Conservation (phyloP, 2,329 filamentous ascomycete species). For the Nemania bipapillata region DNA sequence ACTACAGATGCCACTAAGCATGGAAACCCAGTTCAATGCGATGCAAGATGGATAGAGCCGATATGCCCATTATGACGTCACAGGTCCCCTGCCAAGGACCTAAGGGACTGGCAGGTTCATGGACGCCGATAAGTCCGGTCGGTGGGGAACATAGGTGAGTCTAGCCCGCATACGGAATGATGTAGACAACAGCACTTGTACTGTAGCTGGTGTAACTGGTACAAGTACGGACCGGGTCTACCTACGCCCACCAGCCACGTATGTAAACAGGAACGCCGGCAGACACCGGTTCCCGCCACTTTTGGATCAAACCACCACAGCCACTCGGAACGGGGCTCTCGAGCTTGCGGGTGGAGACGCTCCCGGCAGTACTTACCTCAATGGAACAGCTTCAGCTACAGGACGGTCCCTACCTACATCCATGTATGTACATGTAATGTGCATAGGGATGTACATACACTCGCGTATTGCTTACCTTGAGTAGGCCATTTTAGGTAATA, state of each 20-base stretch:
- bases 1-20: slow-evolving; percentile 27
- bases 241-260: slow-evolving; percentile 8
- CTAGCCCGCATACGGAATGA: neutral
- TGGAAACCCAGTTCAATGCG: slow-evolving; percentile 19
- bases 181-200: too few species aligned
- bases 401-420: neutral
- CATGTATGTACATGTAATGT: neutral
- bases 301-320: neutral
- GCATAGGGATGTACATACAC: too few species aligned
- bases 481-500: neutral
- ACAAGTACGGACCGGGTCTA: neutral
- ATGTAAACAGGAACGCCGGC: slow-evolving; percentile 1
- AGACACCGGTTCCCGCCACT: slow-evolving; percentile 2
- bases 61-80: slow-evolving; percentile 35
- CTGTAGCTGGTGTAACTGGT: too few species aligned
- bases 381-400: neutral
- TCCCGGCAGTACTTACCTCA: neutral
- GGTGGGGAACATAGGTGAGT: slow-evolving; percentile 2
- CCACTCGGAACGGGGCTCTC: neutral
- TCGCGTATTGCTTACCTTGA: neutral
- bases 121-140: slow-evolving; percentile 24
- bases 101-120: neutral
- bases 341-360: neutral
- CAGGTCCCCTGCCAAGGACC: slow-evolving; percentile 37
- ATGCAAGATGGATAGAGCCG: slow-evolving; percentile 30